Conservation (phyloP, 1,139 yeast species). For the Geotrichum phurueaensis region DNA sequence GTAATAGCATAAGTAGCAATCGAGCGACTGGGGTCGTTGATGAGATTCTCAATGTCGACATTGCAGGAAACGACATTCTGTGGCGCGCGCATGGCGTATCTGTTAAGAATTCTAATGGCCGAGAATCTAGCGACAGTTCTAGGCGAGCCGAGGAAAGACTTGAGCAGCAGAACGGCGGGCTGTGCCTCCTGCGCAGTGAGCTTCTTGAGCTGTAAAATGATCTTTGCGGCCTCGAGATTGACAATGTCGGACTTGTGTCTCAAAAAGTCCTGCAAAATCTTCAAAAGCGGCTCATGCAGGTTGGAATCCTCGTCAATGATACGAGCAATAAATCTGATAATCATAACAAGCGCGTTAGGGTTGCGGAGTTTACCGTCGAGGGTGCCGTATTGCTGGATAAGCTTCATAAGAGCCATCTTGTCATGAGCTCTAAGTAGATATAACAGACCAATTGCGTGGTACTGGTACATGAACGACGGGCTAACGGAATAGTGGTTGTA, state of each 20-base stretch:
- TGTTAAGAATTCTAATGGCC: constrained; percentile 84
- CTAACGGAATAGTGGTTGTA: constrained; percentile 24
- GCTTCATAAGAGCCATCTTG: constrained; percentile 86
- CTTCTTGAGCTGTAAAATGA: constrained; percentile 58
- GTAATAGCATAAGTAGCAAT: constrained; percentile 99
- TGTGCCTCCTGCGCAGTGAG: constrained; percentile 58
- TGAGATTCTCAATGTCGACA: constrained; percentile 75
- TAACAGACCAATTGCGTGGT: constrained; percentile 88
- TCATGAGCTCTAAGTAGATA: constrained; percentile 87
- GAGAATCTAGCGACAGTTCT: constrained; percentile 87
- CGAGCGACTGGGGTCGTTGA: constrained; percentile 82
- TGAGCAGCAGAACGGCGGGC: constrained; percentile 64
- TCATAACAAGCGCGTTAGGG: constrained; percentile 69
- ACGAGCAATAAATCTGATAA: constrained; percentile 75
- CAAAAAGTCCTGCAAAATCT: constrained; percentile 65
- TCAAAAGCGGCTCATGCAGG: constrained; percentile 43
- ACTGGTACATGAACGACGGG: constrained; percentile 71
- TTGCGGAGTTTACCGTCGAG: constrained; percentile 41
- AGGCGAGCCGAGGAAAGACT: constrained; percentile 77
- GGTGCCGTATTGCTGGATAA: constrained; percentile 70
- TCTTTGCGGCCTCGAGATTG: constrained; percentile 87
- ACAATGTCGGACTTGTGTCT: constrained; percentile 85
- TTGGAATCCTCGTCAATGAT: constrained; percentile 57
- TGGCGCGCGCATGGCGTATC: constrained; percentile 76
- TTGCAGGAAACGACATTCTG: constrained; percentile 71